Percentiles rank a stretch among this genome's conserved stretches.
phyloP scores from a whole-genome alignment of 352 stramenopile species.

The Elongisporangium senticosum region DNA sequence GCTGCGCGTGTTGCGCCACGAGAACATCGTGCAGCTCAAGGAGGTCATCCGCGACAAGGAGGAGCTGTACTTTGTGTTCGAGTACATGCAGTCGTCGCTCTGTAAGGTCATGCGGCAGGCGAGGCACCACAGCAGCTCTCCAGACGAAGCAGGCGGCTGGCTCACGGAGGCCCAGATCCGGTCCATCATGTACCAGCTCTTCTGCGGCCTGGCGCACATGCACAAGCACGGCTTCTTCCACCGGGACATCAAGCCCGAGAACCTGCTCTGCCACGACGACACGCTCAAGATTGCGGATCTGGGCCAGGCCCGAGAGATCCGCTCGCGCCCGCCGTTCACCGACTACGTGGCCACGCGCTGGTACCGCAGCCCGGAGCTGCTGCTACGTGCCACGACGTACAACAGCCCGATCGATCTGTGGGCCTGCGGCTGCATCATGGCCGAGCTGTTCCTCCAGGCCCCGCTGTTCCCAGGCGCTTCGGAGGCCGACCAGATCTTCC shows the following conservation, averaged over 20 bases:
- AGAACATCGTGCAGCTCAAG: constrained; percentile 84
- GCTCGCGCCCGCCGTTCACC: constrained; percentile 57
- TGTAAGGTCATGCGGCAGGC: constrained; percentile 60
- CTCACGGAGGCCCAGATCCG: constrained; percentile 62
- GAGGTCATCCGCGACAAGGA: constrained; percentile 84
- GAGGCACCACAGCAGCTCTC: constrained; percentile 44
- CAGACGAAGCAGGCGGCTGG: constrained; percentile 34
- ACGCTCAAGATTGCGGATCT: constrained; percentile 75
- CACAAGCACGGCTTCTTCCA: constrained; percentile 84
- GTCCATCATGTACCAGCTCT: constrained; percentile 77
- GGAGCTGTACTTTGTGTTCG: constrained; percentile 86
- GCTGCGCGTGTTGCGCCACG: constrained; percentile 62
- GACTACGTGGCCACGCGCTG: constrained; percentile 77
- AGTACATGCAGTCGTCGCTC: constrained; percentile 83
- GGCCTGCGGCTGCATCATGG: constrained; percentile 78
- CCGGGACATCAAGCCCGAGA: constrained; percentile 80
- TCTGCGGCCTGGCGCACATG: constrained; percentile 69
- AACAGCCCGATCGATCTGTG: constrained; percentile 81
- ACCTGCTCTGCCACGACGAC: constrained; percentile 54
- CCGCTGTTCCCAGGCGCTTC: constrained; percentile 78
- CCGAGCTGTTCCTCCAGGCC: constrained; percentile 68
- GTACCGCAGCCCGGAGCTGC: constrained; percentile 72
- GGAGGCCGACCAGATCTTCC: constrained; percentile 96
- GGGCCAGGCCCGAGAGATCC: constrained; percentile 68
- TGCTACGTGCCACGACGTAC: constrained; percentile 62